A percentile compares a stretch with the other conserved stretches of the same genome.
Conservation (phyloP, 768 basidiomycete genomes). For the Calocybe gangraenosa region DNA sequence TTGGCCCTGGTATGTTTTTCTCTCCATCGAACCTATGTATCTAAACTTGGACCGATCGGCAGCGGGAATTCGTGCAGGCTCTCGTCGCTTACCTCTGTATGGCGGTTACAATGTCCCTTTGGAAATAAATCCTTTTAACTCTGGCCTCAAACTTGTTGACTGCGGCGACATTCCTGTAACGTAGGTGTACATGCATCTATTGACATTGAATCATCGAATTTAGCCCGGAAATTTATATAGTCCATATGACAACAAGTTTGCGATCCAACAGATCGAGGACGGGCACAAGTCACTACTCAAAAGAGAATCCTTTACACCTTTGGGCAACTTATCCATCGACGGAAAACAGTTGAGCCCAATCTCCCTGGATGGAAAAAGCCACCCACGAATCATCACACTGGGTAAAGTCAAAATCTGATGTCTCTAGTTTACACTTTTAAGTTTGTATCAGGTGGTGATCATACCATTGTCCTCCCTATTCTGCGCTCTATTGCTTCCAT, state of each 20-base stretch:
- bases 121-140: conserved; percentile 64
- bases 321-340: conserved; percentile 59
- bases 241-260: conserved; percentile 70
- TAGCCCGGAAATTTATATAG: conserved; percentile 16
- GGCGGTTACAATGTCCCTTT: conserved; percentile 80
- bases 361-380: conserved; percentile 65
- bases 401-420: not conserved
- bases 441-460: conserved; percentile 63
- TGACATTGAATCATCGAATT: not conserved
- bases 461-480: conserved; percentile 66
- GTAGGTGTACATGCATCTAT: conserved; percentile 21
- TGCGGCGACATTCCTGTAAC: conserved; percentile 79
- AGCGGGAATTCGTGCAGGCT: conserved; percentile 76
- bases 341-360: conserved; percentile 55
- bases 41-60: not conserved
- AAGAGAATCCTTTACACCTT: conserved; percentile 53
- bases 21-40: not conserved
- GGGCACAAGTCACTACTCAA: conserved; percentile 71
- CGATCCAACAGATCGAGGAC: conserved; percentile 70
- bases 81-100: conserved; percentile 68
- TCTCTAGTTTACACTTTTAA: not conserved
- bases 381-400: conserved; percentile 77
- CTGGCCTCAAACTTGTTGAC: conserved; percentile 67
- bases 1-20: conserved; percentile 54
- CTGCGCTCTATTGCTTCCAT: conserved; percentile 70